Evolutionary conservation across 192 early-diverging fungal genomes (phyloP), one percentile per base, ranked within the genome.

Genomic region (Funneliformis mosseae): DNA sequence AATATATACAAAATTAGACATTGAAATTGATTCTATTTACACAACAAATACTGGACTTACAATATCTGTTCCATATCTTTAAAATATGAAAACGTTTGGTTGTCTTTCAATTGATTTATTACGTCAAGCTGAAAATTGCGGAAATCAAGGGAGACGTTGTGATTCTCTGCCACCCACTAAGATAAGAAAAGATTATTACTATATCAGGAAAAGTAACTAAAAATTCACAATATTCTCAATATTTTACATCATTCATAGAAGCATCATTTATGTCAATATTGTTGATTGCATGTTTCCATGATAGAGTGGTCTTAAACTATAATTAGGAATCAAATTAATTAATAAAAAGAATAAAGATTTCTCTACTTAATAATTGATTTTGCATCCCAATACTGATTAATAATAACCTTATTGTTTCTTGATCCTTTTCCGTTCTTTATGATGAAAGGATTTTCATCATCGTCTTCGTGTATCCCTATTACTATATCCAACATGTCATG

Each of bases 41-140:
- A n/a, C n/a, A n/a, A n/a, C n/a, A n/a, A n/a, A n/a, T n/a, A n/a
- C n/a, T n/a, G n/a, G n/a, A n/a, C n/a, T n/a, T n/a, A n/a, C n/a
- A n/a, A n/a, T n/a, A n/a, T n/a, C n/a, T n/a, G n/a, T n/a, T n/a
- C 73, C 33, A 74, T 59, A 59, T 74, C 73, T 74, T 74, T 59
- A n/a, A 14, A 0, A 74, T 74, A 74, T 74, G 48, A 59, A 59
- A 74, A 61, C 23, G 23, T 74, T n/a, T 23, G 50, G 33, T 59
- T 74, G 25, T 14, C 16, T 74, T 74, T 10, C 42, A 74, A 74
- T 59, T 33, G 48, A 28, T 74, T 28, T 8, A 74, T 74, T 39
- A 27, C 55, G 9, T 59, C 21, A 60, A 38, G 3, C 33, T 75
- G 74, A 75, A 75, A 75, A 1, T 75, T 74, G 60, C 8, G 10